Base-by-base conservation (phyloP, 2,329 filamentous ascomycete genomes). In the Calonectria pseudoturangicola region DNA sequence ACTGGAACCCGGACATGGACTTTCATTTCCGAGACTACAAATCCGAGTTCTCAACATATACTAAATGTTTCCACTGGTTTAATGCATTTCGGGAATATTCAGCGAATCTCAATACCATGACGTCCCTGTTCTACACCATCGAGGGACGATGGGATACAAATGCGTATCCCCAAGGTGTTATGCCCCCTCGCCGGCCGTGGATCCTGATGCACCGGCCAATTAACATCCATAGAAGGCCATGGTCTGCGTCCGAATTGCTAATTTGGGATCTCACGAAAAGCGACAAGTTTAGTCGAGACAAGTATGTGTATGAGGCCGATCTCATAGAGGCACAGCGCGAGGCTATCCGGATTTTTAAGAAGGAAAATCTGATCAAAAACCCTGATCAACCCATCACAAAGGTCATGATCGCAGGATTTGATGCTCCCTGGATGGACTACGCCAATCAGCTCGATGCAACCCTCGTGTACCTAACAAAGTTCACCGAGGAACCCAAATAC, bases 81-180 rank as follows among this genome's bases (percentile, higher is more conserved):
- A 16, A n/a, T 18, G 2, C 62, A 56, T n/a, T 68, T 65, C 21
- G 28, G 30, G 39, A 47, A 43, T 39, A 25, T 3, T 9, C 39
- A 7, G 12, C 4, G 39, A 6, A 50, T 8, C 48, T 65, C 16
- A 84, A 73, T 48, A 84, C 80, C 0, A 74, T 68, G 21, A 51
- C 77, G 1, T 88, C 87, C 0, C 76, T 91, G 7, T 91, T 91
- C 75, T 89, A 89, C 75, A 90, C 88, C 0, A 81, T 85, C 18
- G 83, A 85, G 9, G 84, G 81, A 15, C 78, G 81, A 1, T 86
- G 84, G 84, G 80, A 85, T 48, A 71, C 78, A 1, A 62, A 66
- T 0, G 75, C 63, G 10, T 75, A 73, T n/a, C 75, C 76, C 0
- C 68, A 67, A 13, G 73, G 76, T 1, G 54, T 69, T 2, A 74